Percentiles rank a stretch among this genome's conserved stretches.
Evolutionary conservation across 2,329 filamentous ascomycete genomes (phyloP).

Genomic region (Neocucurbitaria cava): DNA sequence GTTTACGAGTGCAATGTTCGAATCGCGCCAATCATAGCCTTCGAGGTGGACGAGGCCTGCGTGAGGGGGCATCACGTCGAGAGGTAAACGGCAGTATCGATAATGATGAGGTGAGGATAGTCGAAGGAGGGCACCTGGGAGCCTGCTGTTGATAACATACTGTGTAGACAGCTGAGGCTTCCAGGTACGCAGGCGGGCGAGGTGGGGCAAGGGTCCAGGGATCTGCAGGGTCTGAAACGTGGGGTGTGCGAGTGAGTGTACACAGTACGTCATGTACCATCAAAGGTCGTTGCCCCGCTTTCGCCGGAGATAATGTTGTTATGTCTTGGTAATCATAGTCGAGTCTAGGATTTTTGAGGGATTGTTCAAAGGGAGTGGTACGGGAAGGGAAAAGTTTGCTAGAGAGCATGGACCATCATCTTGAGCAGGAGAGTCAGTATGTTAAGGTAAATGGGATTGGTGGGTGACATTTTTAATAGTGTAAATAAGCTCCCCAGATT

Average conservation of each 20-base stretch:
- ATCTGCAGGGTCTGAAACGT: conserved; percentile 3
- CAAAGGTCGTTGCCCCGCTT: not conserved
- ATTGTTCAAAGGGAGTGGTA: conserved; percentile 28
- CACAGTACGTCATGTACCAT: not conserved
- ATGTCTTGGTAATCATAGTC: not conserved
- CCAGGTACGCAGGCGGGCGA: not conserved
- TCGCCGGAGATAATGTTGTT: not conserved
- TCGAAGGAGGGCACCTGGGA: too few species aligned
- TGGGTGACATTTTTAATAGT: conserved; percentile 1
- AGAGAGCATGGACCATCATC: conserved; percentile 37
- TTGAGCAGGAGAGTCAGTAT: conserved; percentile 35
- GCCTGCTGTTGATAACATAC: not conserved
- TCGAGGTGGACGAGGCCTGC: conserved; percentile 68
- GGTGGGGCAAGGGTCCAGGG: conserved; percentile 1
- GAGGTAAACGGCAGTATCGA: not conserved
- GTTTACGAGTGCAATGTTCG: conserved; percentile 71
- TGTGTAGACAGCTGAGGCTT: not conserved
- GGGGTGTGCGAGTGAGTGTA: not conserved
- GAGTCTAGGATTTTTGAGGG: not conserved
- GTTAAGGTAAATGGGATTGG: conserved; percentile 22
- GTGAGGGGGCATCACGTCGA: conserved; percentile 63
- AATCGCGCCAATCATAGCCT: conserved; percentile 72
- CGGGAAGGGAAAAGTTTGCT: conserved; percentile 34
- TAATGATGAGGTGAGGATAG: not conserved
- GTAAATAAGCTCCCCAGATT: too few species aligned